Percentiles rank a stretch among this genome's conserved stretches.
These are phyloP conservation scores for Aspergillus ochraceus DNA, from an alignment of 2,329 filamentous ascomycete genomes.

Conservation along the genomic window DNA sequence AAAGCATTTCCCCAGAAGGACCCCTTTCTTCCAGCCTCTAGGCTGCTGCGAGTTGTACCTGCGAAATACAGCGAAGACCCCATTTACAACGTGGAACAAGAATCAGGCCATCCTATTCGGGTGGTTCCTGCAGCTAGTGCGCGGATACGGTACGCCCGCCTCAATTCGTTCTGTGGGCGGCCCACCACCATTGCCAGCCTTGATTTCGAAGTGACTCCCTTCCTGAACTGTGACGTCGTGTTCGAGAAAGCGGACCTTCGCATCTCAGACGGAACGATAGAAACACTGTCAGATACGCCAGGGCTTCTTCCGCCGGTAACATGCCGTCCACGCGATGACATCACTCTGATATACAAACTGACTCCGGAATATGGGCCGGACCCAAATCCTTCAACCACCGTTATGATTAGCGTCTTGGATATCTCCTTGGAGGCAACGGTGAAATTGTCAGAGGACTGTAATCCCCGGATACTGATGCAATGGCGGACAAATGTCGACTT, in stretches of 20 bases:
- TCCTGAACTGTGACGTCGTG: constrained; percentile 50
- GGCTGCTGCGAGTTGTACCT: constrained; percentile 58
- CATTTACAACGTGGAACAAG: constrained; percentile 55
- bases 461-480: constrained; percentile 48
- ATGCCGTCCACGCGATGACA: constrained; percentile 55
- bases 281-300: constrained; percentile 40
- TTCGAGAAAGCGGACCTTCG: constrained; percentile 51
- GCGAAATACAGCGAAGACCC: constrained; percentile 50
- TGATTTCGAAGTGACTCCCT: constrained; percentile 57
- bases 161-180: constrained; percentile 44
- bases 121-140: constrained; percentile 58
- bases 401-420: constrained; percentile 44
- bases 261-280: constrained; percentile 49
- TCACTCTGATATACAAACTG: constrained; percentile 59
- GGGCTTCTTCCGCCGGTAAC: constrained; percentile 39
- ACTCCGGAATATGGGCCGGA: constrained; percentile 40
- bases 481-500: constrained; percentile 53
- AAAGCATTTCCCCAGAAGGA: constrained; percentile 47
- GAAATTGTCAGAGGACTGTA: constrained; percentile 41
- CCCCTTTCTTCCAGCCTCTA: constrained; percentile 58
- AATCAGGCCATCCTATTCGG: constrained; percentile 54
- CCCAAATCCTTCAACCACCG: constrained; percentile 37
- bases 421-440: constrained; percentile 48
- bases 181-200: constrained; percentile 54
- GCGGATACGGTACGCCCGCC: constrained; percentile 55